These are phyloP conservation scores for Neopestalotiopsis clavispora DNA, from an alignment of 2,329 filamentous ascomycete species.

Conservation along the genomic window DNA sequence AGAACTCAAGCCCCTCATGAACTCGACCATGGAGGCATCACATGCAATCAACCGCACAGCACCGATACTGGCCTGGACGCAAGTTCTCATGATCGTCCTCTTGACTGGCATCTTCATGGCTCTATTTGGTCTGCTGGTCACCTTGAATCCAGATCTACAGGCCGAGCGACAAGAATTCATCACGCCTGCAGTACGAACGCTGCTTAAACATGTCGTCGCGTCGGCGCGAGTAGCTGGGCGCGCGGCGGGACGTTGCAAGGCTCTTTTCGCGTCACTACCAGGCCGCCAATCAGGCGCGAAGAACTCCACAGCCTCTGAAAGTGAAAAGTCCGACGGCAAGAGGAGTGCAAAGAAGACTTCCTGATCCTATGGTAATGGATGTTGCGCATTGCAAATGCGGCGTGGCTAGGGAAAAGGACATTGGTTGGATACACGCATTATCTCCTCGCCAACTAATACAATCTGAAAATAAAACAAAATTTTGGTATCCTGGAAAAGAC, in stretches of 20 bases:
- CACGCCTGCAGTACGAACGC: conserved; percentile 1
- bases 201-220: neutral
- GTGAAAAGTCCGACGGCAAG: neutral
- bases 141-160: conserved; percentile 6
- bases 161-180: conserved; percentile 7
- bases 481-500: neutral
- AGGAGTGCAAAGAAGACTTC: neutral
- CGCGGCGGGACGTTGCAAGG: neutral
- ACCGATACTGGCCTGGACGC: conserved; percentile 12
- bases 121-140: conserved; percentile 7
- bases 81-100: conserved; percentile 10
- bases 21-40: conserved; percentile 9
- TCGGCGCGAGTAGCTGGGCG: neutral
- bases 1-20: conserved; percentile 4
- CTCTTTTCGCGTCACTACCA: neutral
- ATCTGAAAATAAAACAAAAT: too few species aligned
- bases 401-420: too few species aligned
- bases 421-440: too few species aligned
- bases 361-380: neutral
- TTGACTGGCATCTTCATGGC: conserved; percentile 2
- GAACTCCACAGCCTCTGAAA: neutral
- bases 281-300: neutral
- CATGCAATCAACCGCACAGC: conserved; percentile 4
- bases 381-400: too few species aligned
- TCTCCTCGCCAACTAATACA: too few species aligned